A percentile compares a stretch with the other conserved stretches of the same genome.
phyloP scores from a whole-genome alignment of 2,329 filamentous ascomycete genomes.

The Orbilia ellipsospora region DNA sequence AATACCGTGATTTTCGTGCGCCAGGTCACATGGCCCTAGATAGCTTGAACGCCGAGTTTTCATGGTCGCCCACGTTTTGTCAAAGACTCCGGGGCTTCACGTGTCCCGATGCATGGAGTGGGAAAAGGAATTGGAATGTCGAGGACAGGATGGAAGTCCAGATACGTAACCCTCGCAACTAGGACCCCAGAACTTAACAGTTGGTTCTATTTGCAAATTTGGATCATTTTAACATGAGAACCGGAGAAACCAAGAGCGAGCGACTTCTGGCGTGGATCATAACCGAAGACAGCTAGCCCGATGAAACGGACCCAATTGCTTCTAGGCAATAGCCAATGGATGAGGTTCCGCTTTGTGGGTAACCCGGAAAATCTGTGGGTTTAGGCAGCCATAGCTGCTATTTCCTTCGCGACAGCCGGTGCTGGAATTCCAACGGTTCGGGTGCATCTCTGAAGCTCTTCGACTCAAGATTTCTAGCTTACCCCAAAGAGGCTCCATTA shows the following conservation, averaged over 20 bases:
- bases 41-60: no score
- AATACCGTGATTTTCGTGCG: no score
- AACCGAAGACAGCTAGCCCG: constrained; percentile 25
- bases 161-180: no score
- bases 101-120: no score
- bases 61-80: no score
- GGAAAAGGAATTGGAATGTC: no score
- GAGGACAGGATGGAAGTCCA: no score
- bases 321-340: constrained; percentile 29
- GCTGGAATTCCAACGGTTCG: constrained; percentile 44
- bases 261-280: constrained; percentile 20
- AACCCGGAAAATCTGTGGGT: constrained; percentile 9
- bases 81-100: no score
- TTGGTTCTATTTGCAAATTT: background rate
- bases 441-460: constrained; percentile 31
- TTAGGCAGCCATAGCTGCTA: constrained; percentile 48
- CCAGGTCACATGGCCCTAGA: no score
- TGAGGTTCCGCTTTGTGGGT: constrained; percentile 33
- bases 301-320: constrained; percentile 6
- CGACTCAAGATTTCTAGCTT: constrained; percentile 31
- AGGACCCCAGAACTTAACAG: no score
- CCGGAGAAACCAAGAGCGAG: background rate
- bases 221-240: background rate
- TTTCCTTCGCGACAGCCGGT: constrained; percentile 15
- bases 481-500: constrained; percentile 39